Base-by-base conservation (phyloP, 2,329 filamentous ascomycete genomes). In the Hypoxylon sp. region DNA sequence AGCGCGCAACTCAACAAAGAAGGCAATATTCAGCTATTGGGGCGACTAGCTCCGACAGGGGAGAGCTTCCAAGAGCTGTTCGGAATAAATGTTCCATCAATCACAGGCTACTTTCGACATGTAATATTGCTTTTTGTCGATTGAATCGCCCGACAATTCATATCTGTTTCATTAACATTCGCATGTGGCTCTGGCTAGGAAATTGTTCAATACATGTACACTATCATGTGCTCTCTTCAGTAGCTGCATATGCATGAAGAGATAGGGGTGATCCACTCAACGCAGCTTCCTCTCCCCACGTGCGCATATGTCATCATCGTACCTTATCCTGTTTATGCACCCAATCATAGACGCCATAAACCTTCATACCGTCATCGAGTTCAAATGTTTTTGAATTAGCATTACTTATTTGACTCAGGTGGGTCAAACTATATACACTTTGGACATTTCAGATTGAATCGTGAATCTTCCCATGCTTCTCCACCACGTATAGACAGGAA, bases 251-350 rank as follows among this genome's bases (percentile, higher is more conserved):
- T 48, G 44, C 50, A 61, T 56, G 48, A 64, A 37, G 27, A 63
- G 50, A 59, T 40, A 64, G 61, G 68, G 65, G 64, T 44, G 37
- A 68, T 68, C 67, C 64, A 70, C 66, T 66, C 22, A n/a, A 66
- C 27, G 40, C 51, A 61, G 66, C 51, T 60, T 31, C 51, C 40
- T 51, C 54, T 68, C 65, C 63, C 68, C 68, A 70, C 68, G 68
- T 70, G 68, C 65, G 55, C 55, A 46, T 51, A 25, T 64, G 61
- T 58, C 49, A 51, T 68, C 58, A 59, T 54, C 44, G 30, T 30
- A 57, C 20, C 53, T 44, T 42, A 42, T 7, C 25, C 46, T 14
- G 13, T 48, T 48, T 31, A 42, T 14, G 13, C 22, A 30, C 7
- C 51, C 51, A 55, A 55, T 55, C 3, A 42, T 42, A n/a, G 22